Evolutionary conservation across 805 yeast genomes (phyloP).

Genomic region (Cyberlindnera euphorbiiphila): DNA sequence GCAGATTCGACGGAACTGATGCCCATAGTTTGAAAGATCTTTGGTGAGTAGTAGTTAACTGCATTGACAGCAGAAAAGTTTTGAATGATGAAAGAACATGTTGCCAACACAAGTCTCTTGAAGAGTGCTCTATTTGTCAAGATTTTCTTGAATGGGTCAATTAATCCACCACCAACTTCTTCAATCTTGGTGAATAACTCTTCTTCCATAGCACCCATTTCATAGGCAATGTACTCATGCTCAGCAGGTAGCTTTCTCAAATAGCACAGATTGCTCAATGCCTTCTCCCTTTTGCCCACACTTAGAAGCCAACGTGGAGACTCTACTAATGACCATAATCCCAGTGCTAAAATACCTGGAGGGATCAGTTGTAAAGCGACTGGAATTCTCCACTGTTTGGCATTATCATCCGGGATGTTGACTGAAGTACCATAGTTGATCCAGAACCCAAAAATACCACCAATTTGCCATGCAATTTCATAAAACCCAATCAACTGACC

Average conservation of each 20-base stretch:
- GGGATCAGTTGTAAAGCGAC: slow-evolving; percentile 45
- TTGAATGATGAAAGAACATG: slow-evolving; percentile 39
- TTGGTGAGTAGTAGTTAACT: slow-evolving; percentile 51
- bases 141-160: slow-evolving; percentile 37
- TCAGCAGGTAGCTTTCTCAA: slow-evolving; percentile 36
- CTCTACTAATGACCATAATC: slow-evolving; percentile 38
- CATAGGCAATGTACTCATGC: slow-evolving; percentile 39
- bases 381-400: slow-evolving; percentile 44
- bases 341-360: slow-evolving; percentile 38
- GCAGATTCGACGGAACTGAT: slow-evolving; percentile 42
- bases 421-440: slow-evolving; percentile 20
- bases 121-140: slow-evolving; percentile 30
- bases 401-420: slow-evolving; percentile 29
- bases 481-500: slow-evolving; percentile 44
- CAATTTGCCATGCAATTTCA: slow-evolving; percentile 44
- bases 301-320: slow-evolving; percentile 45
- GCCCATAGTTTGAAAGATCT: slow-evolving; percentile 46
- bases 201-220: slow-evolving; percentile 31
- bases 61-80: slow-evolving; percentile 48
- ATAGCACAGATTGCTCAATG: slow-evolving; percentile 32
- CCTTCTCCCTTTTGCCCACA: slow-evolving; percentile 31
- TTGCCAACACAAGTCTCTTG: slow-evolving; percentile 36
- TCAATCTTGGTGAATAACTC: slow-evolving; percentile 25
- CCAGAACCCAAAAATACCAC: slow-evolving; percentile 22
- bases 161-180: slow-evolving; percentile 35